phyloP scores from a whole-genome alignment of 2,329 filamentous ascomycete species.

The Meredithiella fracta region DNA sequence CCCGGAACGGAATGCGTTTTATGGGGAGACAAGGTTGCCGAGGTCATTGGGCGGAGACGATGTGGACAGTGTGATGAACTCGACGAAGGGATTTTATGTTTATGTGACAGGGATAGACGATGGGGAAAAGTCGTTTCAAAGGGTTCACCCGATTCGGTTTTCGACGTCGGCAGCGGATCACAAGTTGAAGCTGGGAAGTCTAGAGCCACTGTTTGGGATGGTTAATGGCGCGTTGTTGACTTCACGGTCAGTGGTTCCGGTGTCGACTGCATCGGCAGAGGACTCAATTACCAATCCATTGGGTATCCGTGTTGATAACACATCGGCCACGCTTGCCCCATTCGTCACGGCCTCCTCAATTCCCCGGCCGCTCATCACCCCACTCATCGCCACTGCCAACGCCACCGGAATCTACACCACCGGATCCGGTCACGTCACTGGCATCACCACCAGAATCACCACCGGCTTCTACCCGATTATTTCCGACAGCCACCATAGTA shows the following conservation, averaged over 20 bases:
- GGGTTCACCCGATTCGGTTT: conserved; percentile 11
- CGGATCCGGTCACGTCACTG: neutral
- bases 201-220: conserved; percentile 6
- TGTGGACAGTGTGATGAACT: neutral
- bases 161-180: neutral
- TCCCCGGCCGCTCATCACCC: neutral
- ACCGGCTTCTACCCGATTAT: neutral
- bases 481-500: neutral
- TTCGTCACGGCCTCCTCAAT: neutral
- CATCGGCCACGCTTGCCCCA: neutral
- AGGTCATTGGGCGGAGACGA: neutral
- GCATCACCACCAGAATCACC: neutral
- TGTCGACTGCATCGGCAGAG: neutral
- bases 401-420: neutral
- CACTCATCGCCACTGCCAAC: neutral
- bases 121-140: conserved; percentile 7
- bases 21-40: conserved; percentile 5
- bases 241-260: neutral
- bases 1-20: conserved; percentile 6
- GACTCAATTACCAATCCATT: neutral
- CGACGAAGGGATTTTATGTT: conserved; percentile 6
- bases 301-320: neutral
- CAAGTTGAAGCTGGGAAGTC: conserved; percentile 5
- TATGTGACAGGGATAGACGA: conserved; percentile 11
- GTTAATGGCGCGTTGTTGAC: neutral